Conservation (phyloP, 306 rosid genomes). For the Sechiopsis laciniata region DNA sequence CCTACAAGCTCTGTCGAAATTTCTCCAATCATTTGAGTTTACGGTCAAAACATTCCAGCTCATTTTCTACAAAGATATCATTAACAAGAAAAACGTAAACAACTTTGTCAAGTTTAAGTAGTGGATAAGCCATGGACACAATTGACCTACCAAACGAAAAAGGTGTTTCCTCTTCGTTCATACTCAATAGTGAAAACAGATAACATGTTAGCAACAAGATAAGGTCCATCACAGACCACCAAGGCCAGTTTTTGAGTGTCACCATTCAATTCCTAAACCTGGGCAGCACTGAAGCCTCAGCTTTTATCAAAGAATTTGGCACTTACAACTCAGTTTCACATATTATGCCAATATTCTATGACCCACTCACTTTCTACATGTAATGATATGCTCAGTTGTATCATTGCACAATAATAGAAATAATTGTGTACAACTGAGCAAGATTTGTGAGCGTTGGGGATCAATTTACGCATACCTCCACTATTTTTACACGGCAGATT, state of each 20-base stretch:
- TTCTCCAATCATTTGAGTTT: slow-evolving; percentile 8
- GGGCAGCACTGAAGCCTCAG: slow-evolving; percentile 1
- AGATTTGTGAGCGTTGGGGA: too few species aligned
- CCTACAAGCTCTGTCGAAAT: background rate
- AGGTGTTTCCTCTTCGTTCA: slow-evolving; percentile 17
- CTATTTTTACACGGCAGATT: too few species aligned
- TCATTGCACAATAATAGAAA: slow-evolving; percentile 15
- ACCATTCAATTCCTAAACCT: slow-evolving; percentile 3
- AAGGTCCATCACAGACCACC: too few species aligned
- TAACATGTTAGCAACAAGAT: background rate
- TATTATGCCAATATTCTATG: slow-evolving; percentile 11
- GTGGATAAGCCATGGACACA: slow-evolving; percentile 20
- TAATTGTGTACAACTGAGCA: too few species aligned
- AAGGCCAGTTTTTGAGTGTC: background rate
- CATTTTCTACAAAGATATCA: slow-evolving; percentile 6
- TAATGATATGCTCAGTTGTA: background rate
- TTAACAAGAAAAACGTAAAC: background rate
- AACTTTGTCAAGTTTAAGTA: slow-evolving; percentile 2
- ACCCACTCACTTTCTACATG: slow-evolving; percentile 14
- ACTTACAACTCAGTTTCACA: slow-evolving; percentile 17
- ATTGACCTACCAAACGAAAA: slow-evolving; percentile 18
- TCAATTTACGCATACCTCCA: too few species aligned
- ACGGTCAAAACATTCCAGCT: slow-evolving; percentile 1
- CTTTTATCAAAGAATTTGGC: slow-evolving; percentile 14
- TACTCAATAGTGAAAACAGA: slow-evolving; percentile 1